Percentiles rank a stretch among this genome's conserved stretches.
Conservation (phyloP, 495 filamentous ascomycete genomes). For the Xylaria palmicola region DNA sequence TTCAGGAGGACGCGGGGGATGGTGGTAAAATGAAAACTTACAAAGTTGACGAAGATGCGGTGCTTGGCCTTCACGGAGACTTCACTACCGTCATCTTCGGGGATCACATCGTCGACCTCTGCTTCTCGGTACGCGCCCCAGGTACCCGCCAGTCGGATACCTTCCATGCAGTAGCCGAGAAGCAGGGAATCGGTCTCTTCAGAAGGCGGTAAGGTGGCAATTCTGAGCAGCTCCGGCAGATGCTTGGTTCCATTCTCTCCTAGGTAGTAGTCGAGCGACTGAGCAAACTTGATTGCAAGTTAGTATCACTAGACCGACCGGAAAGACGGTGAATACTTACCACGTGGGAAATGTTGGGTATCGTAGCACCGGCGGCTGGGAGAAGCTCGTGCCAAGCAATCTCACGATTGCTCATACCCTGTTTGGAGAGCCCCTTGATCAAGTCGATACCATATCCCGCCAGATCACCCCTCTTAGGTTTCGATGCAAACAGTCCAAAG, state of each 20-base stretch:
- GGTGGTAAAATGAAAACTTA: slow-evolving; percentile 34
- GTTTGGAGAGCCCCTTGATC: slow-evolving; percentile 66
- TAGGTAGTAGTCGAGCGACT: slow-evolving; percentile 79
- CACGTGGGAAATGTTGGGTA: slow-evolving; percentile 70
- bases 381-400: slow-evolving; percentile 74
- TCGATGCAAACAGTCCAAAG: slow-evolving; percentile 48
- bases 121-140: slow-evolving; percentile 54
- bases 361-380: slow-evolving; percentile 42
- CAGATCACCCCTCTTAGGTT: slow-evolving; percentile 51
- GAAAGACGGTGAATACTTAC: slow-evolving; percentile 25
- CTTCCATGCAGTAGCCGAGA: slow-evolving; percentile 55
- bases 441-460: slow-evolving; percentile 67
- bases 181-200: slow-evolving; percentile 38
- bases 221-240: slow-evolving; percentile 56
- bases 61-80: slow-evolving; percentile 41
- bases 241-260: slow-evolving; percentile 52
- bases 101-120: slow-evolving; percentile 44
- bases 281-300: slow-evolving; percentile 51
- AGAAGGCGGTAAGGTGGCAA: slow-evolving; percentile 40
- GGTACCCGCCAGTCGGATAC: slow-evolving; percentile 47
- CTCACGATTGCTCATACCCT: slow-evolving; percentile 62
- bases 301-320: neutral
- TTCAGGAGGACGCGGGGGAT: neutral
- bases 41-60: slow-evolving; percentile 54
- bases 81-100: slow-evolving; percentile 51